Evolutionary conservation across 208 protist species (phyloP).

Genomic region (Phytomonas serpens): DNA sequence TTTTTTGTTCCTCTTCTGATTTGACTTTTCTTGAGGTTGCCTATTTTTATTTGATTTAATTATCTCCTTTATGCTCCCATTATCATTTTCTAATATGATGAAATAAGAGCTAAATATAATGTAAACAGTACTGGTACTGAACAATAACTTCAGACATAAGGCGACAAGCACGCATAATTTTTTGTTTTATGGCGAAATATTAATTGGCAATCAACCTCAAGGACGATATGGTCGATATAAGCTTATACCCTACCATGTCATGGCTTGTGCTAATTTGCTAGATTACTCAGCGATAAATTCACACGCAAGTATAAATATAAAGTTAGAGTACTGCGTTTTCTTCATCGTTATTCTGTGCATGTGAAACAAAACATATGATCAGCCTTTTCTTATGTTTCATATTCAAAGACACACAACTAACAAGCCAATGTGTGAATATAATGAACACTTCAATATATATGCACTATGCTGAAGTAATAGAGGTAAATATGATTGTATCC

Average conservation of each 20-base stretch:
- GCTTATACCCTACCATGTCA: neutral
- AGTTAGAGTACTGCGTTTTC: neutral
- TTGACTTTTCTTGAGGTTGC: conserved; percentile 4
- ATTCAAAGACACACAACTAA: neutral
- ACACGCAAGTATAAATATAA: neutral
- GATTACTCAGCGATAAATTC: neutral
- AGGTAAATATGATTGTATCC: neutral
- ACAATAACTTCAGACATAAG: neutral
- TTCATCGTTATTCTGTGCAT: neutral
- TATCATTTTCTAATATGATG: neutral
- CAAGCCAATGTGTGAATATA: neutral
- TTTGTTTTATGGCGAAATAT: neutral
- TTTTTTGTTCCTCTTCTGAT: neutral
- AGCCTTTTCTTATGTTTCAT: neutral
- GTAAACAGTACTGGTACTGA: neutral
- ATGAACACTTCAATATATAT: neutral
- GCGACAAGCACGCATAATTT: neutral
- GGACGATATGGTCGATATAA: neutral
- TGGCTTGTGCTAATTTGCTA: neutral
- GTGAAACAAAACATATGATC: neutral
- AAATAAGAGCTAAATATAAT: neutral
- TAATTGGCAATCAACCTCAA: neutral
- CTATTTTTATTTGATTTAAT: neutral
- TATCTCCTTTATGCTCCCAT: neutral
- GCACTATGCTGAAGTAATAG: neutral